phyloP scores from a whole-genome alignment of 1,139 yeast species.

The Pichia sp. region DNA sequence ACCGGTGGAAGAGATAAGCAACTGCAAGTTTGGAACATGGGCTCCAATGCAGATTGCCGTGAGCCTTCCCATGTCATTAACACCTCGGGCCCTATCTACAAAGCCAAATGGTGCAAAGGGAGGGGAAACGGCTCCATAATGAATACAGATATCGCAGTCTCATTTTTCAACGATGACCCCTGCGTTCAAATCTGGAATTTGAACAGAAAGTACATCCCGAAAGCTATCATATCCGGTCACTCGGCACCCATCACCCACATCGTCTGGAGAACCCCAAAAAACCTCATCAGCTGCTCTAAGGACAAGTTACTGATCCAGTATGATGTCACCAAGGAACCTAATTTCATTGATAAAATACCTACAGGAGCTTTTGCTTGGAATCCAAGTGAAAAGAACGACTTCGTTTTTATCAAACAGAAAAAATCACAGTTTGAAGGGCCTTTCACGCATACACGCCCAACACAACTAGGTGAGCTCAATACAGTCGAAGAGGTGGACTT shows the following conservation, averaged over 20 bases:
- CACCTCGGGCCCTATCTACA: conserved; percentile 73
- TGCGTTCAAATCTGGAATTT: conserved; percentile 71
- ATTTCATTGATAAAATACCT: conserved; percentile 52
- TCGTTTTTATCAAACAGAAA: conserved; percentile 53
- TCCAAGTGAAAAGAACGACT: conserved; percentile 39
- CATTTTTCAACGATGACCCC: conserved; percentile 73
- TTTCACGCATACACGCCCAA: neutral
- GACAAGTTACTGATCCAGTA: conserved; percentile 54
- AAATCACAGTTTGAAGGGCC: conserved; percentile 40
- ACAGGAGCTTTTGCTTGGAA: conserved; percentile 56
- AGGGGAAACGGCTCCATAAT: conserved; percentile 36
- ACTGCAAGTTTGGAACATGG: conserved; percentile 73
- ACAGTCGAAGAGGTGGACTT: conserved; percentile 3
- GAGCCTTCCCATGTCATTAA: conserved; percentile 68
- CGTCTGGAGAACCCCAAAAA: conserved; percentile 45
- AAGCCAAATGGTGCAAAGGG: conserved; percentile 62
- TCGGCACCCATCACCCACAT: conserved; percentile 48
- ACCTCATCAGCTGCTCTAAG: conserved; percentile 49
- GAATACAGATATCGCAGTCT: conserved; percentile 68
- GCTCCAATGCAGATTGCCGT: conserved; percentile 35
- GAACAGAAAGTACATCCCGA: conserved; percentile 70
- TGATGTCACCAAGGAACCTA: conserved; percentile 47
- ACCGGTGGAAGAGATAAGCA: conserved; percentile 93
- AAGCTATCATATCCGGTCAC: conserved; percentile 55
- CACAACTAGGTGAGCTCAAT: conserved; percentile 3